Evolutionary conservation across 2,329 filamentous ascomycete species (phyloP), one percentile per base, ranked within the genome.

Genomic region (Aureobasidium lini): DNA sequence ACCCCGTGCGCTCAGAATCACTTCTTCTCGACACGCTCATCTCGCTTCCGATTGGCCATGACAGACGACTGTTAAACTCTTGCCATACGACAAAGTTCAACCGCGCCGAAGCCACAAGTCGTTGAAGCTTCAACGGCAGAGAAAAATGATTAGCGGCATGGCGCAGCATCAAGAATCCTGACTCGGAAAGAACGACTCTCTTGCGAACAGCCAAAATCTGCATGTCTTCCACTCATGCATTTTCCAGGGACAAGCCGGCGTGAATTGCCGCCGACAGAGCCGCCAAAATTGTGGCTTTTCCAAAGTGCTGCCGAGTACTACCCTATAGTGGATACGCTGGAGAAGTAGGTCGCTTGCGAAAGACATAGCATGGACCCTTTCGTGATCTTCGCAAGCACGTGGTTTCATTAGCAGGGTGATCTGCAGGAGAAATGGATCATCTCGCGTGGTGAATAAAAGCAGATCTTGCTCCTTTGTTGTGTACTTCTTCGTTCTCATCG

Each of bases 371-470:
- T 42, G 49, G 49, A 53, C 49, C 49, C 49, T 18, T 18, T 15
- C 9, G 23, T 40, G 49, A 52, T 23, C 36, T 40, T 40, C 23
- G 23, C 49, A 28, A 31, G 39, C 52, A 46, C 52, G 39, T 56
- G 40, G 52, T 28, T 29, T 46, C 16, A 46, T 56, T 23, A 46
- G 39, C 28, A 46, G 46, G 3, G 36, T 56, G 52, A 56, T 56
- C 52, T 46, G 40, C 52, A 56, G 52, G 42, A 23, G 31, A 8
- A 5, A 28, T 16, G 29, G 7, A n/a, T 44, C 9, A 46, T 46
- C 52, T 56, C 52, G 40, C 32, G 32, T 43, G 52, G 32, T 15
- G n/a, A 32, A 53, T 56, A 44, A 40, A 36, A 43, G 52, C 52
- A 56, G 52, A 56, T 56, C 52, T 34, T 53, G 36, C 18, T 42